These are phyloP conservation scores for Fragaria iinumae DNA, from an alignment of 306 rosid species.

Conservation along the genomic window DNA sequence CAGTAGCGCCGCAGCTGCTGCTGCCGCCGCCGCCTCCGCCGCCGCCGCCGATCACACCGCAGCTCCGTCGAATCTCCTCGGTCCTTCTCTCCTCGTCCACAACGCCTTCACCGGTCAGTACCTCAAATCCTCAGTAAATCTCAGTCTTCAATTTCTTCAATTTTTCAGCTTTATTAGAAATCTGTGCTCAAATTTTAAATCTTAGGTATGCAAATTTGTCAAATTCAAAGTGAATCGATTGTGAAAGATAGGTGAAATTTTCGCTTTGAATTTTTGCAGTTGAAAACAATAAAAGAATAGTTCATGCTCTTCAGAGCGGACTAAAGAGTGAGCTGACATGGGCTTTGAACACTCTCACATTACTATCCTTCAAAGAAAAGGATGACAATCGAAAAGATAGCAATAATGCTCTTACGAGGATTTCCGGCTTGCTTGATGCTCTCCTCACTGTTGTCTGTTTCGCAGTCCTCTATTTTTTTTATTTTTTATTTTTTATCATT, in stretches of 20 bases:
- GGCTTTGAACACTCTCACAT: conserved; percentile 88
- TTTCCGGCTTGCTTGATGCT: conserved; percentile 94
- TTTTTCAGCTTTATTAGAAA: background rate
- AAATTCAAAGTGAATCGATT: background rate
- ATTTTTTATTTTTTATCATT: background rate
- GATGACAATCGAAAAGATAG: conserved; percentile 83
- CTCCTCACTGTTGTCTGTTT: conserved; percentile 90
- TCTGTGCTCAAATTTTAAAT: background rate
- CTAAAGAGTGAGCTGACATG: conserved; percentile 93
- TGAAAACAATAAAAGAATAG: conserved; percentile 92
- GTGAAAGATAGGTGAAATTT: background rate
- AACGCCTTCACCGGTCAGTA: conserved; percentile 82
- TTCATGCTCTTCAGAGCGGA: conserved; percentile 94
- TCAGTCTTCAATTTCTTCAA: background rate
- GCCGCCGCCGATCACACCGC: conserved; percentile 41
- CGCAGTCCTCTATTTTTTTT: background rate
- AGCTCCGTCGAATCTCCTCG: conserved; percentile 82
- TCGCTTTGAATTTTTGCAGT: conserved; percentile 37
- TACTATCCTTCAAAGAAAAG: conserved; percentile 91
- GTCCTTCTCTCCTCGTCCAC: conserved; percentile 94
- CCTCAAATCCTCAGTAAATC: conserved; percentile 5
- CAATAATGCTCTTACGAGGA: conserved; percentile 74
- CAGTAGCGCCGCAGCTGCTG: conserved; percentile 53
- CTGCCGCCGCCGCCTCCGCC: conserved; percentile 50
- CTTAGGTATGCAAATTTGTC: background rate